Percentiles rank a stretch among this genome's conserved stretches.
These are phyloP conservation scores for Daldinia sp. DNA, from an alignment of 2,329 filamentous ascomycete genomes.

Conservation along the genomic window DNA sequence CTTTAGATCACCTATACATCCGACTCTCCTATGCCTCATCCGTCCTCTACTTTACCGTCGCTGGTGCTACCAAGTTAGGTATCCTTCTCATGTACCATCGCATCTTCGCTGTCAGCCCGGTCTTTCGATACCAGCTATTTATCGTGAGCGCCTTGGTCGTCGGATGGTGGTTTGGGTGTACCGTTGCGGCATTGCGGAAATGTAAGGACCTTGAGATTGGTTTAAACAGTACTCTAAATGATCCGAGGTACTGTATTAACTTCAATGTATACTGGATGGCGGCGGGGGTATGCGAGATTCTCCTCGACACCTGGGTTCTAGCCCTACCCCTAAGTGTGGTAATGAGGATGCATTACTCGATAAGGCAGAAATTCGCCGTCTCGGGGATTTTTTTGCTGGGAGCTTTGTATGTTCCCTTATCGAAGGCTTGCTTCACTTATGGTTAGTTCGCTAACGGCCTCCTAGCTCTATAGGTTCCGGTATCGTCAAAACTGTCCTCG, in stretches of 20 bases:
- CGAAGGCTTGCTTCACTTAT: neutral
- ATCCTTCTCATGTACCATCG: conserved; percentile 47
- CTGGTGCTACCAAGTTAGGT: conserved; percentile 44
- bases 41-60: conserved; percentile 45
- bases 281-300: conserved; percentile 27
- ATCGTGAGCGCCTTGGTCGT: conserved; percentile 29
- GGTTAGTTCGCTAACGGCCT: neutral
- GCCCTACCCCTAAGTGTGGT: conserved; percentile 32
- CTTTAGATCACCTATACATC: conserved; percentile 24
- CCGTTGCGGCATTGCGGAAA: conserved; percentile 36
- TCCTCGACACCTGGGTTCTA: conserved; percentile 36
- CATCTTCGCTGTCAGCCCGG: conserved; percentile 41
- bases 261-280: conserved; percentile 36
- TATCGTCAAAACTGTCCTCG: conserved; percentile 22
- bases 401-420: conserved; percentile 24
- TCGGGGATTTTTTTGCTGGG: conserved; percentile 32
- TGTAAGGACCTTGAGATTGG: conserved; percentile 39
- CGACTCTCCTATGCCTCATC: conserved; percentile 39
- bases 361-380: conserved; percentile 25
- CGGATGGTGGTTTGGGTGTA: conserved; percentile 38
- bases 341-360: conserved; percentile 22
- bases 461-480: conserved; percentile 25
- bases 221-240: conserved; percentile 20
- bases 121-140: conserved; percentile 40
- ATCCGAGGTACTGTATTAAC: conserved; percentile 39